These are phyloP conservation scores for Gynandropsis gynandra DNA, from an alignment of 345 rosid species.

Conservation along the genomic window DNA sequence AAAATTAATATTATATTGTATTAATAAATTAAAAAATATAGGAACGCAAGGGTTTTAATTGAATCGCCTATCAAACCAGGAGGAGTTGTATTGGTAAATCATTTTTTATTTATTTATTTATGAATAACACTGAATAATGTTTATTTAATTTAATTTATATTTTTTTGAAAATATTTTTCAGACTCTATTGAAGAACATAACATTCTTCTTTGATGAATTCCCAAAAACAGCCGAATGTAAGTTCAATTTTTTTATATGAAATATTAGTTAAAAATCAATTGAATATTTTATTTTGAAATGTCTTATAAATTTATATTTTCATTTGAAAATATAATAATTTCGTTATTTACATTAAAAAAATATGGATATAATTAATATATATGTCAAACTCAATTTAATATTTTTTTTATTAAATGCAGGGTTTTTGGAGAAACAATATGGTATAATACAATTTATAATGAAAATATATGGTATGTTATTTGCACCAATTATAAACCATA, in stretches of 20 bases:
- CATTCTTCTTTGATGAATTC: constrained; percentile 51
- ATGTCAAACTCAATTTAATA: background rate
- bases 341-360: no score
- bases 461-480: constrained; percentile 34
- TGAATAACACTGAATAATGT: background rate
- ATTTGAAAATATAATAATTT: no score
- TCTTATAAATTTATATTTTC: no score
- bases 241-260: constrained; percentile 7
- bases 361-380: background rate
- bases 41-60: constrained; percentile 51
- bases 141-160: background rate
- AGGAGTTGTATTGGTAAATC: constrained; percentile 56
- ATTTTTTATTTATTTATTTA: background rate
- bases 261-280: background rate
- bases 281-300: background rate
- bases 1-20: background rate
- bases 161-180: constrained; percentile 18
- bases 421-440: constrained; percentile 54
- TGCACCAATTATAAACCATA: constrained; percentile 41
- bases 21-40: constrained; percentile 16
- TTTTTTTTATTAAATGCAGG: constrained; percentile 33
- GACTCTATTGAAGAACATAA: constrained; percentile 47
- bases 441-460: constrained; percentile 28
- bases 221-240: constrained; percentile 58
- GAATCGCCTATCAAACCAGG: constrained; percentile 87